phyloP scores from a whole-genome alignment of 176 grass and related monocot genomes.

The Aegilops longissima region DNA sequence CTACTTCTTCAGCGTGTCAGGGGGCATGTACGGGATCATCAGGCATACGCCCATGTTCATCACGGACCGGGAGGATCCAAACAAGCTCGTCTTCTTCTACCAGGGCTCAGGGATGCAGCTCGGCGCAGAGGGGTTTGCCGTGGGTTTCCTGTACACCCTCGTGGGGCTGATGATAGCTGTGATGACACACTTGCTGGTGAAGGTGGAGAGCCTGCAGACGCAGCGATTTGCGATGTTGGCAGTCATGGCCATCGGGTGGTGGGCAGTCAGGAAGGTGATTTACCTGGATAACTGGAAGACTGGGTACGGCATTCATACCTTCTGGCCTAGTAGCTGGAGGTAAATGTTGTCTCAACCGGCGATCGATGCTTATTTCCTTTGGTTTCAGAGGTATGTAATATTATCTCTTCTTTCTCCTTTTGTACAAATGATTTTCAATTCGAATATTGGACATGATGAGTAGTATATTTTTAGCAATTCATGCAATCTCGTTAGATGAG shows the following conservation, averaged over 20 bases:
- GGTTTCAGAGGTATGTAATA: slow-evolving; percentile 42
- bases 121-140: slow-evolving; percentile 79
- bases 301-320: slow-evolving; percentile 89
- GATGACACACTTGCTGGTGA: slow-evolving; percentile 70
- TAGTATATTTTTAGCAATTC: neutral
- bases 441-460: neutral
- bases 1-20: slow-evolving; percentile 94
- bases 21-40: slow-evolving; percentile 92
- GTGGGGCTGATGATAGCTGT: slow-evolving; percentile 78
- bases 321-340: slow-evolving; percentile 92
- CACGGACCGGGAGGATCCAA: slow-evolving; percentile 64
- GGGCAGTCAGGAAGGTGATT: slow-evolving; percentile 89
- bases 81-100: slow-evolving; percentile 88
- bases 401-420: neutral
- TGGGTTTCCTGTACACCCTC: slow-evolving; percentile 79
- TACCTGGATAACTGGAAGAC: slow-evolving; percentile 99
- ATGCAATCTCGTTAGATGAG: neutral
- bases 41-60: slow-evolving; percentile 82
- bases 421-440: neutral
- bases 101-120: slow-evolving; percentile 95
- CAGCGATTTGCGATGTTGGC: slow-evolving; percentile 77
- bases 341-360: slow-evolving; percentile 24
- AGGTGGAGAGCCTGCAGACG: slow-evolving; percentile 43
- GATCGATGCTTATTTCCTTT: slow-evolving; percentile 15
- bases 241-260: slow-evolving; percentile 60